Base-by-base conservation (phyloP, 345 rosid genomes). In the Mangifera indica region DNA sequence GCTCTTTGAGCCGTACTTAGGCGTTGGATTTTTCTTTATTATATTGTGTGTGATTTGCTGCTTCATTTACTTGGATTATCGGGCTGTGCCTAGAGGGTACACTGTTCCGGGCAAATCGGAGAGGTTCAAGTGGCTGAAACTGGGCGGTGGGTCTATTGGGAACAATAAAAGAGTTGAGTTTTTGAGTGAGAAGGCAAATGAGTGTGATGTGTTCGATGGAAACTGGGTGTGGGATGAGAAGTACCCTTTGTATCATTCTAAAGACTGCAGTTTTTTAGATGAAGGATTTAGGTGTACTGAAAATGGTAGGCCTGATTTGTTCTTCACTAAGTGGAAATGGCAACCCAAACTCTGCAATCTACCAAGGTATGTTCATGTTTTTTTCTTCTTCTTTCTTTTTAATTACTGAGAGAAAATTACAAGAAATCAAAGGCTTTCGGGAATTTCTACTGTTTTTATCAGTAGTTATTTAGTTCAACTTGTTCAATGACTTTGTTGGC, bases 321-420 rank as follows among this genome's bases (percentile, higher is more conserved):
- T 89, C 85, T 92, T 88, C 74, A 88, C 90, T 40, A 88, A 89
- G 77, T 95, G 99, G 98, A 87, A 98, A 86, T 95, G 99, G 99
- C 99, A 91, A 74, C 98, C 99, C 37, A 88, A 51, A 51, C 74
- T 69, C 15, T 95, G 99, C 75, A 74, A 88, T 76, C 83, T 92
- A 82, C 98, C 98, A 78, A 92, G 98, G 99, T 94, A 40, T 49
- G 46, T 34, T 60, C 7, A 55, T 26, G n/a, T 63, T 64, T 4
- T 14, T 48, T 15, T 10, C n/a, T 29, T 25, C 12, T 46, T 59
- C 0, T 22, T 17, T 5, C 18, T 3, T 12, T 26, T 55, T 63
- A 49, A 37, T 66, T 64, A 15, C 26, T 53, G 46, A 14, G 13
- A 4, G 22, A 18, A 25, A 18, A 24, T 12, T 10, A 48, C 14